Evolutionary conservation across 2,329 filamentous ascomycete species (phyloP).

Genomic region (Diaporthe longicolla): DNA sequence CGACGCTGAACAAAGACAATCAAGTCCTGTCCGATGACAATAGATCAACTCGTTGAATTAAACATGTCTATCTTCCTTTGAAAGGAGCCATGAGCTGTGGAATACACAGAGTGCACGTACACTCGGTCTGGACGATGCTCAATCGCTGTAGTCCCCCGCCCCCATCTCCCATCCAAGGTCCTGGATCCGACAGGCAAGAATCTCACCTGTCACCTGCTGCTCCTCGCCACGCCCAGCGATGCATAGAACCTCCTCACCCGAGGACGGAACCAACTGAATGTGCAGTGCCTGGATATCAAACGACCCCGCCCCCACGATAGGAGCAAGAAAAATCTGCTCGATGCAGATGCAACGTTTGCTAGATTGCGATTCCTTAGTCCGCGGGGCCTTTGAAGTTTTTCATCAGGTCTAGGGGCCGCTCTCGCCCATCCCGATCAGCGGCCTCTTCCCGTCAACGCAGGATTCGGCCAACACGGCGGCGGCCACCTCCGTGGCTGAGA

Average conservation of each 20-base stretch:
- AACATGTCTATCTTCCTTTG: background rate
- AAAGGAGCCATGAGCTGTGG: background rate
- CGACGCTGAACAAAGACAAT: background rate
- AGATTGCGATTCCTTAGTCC: background rate
- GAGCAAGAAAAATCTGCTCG: conserved; percentile 5
- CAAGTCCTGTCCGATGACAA: background rate
- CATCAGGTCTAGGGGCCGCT: background rate
- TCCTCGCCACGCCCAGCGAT: background rate
- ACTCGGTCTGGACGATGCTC: background rate
- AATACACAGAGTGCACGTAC: background rate
- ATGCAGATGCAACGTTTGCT: conserved; percentile 19
- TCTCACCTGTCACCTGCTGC: conserved; percentile 10
- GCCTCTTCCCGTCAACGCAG: background rate
- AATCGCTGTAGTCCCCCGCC: background rate
- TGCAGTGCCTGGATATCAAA: background rate
- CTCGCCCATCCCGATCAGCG: conserved; percentile 1
- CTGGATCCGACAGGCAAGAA: too few species aligned
- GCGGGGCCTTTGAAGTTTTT: background rate
- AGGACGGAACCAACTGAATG: background rate
- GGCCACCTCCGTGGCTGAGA: conserved; percentile 26
- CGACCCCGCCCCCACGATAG: background rate
- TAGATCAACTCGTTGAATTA: background rate
- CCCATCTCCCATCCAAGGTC: background rate
- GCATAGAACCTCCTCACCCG: conserved; percentile 6
- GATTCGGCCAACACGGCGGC: conserved; percentile 13